Evolutionary conservation across 768 basidiomycete species (phyloP).

Genomic region (Lactarius evosmus): DNA sequence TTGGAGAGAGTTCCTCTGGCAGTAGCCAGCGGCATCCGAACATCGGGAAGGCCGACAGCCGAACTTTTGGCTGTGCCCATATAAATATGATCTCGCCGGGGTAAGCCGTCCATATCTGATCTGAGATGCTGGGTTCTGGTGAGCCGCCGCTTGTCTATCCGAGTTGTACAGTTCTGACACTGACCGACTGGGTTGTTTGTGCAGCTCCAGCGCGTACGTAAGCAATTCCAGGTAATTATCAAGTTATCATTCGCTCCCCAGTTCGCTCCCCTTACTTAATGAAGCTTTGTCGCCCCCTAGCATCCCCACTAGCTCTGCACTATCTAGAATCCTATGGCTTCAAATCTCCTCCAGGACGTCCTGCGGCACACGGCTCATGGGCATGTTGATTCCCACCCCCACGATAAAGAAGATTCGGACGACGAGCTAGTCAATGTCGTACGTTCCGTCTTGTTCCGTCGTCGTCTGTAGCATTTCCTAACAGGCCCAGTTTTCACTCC

Average conservation of each 20-base stretch:
- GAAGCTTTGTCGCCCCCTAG: not conserved
- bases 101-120: conserved; percentile 7
- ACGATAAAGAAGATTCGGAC: conserved; percentile 54
- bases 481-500: conserved; percentile 53
- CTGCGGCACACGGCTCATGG: conserved; percentile 52
- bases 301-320: not conserved
- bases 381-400: conserved; percentile 32
- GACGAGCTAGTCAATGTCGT: conserved; percentile 74
- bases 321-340: conserved; percentile 19
- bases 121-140: not conserved
- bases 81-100: conserved; percentile 50
- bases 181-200: not conserved
- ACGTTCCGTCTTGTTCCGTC: conserved; percentile 33
- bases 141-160: not conserved
- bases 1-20: conserved; percentile 50
- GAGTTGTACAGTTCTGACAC: not conserved
- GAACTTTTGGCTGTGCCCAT: conserved; percentile 78
- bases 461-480: not conserved
- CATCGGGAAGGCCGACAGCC: conserved; percentile 44
- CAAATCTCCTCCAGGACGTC: conserved; percentile 62
- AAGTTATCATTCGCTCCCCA: not conserved
- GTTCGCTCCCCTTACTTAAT: not conserved
- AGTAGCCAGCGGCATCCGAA: conserved; percentile 55
- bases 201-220: conserved; percentile 5
- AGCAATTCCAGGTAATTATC: conserved; percentile 8